phyloP scores from a whole-genome alignment of 176 grass and related monocot species.

The Miscanthus lutarioriparius region DNA sequence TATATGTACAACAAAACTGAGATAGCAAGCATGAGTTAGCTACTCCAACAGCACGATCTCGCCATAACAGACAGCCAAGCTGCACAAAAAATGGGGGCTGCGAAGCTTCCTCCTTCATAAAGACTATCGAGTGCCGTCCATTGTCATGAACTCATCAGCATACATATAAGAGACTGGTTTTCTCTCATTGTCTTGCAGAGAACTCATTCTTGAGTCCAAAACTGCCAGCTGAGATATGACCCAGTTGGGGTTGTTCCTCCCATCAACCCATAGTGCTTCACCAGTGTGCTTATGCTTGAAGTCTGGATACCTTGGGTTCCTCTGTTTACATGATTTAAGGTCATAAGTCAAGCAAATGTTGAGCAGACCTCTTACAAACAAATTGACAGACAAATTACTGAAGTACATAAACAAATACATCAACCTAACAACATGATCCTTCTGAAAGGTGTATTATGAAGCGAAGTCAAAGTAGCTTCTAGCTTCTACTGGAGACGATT shows the following conservation, averaged over 20 bases:
- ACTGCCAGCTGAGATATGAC: constrained; percentile 69
- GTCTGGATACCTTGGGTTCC: constrained; percentile 66
- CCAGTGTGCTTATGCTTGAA: constrained; percentile 77
- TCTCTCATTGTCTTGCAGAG: constrained; percentile 43
- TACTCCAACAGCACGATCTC: not conserved
- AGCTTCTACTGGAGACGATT: not conserved
- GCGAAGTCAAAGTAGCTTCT: not conserved
- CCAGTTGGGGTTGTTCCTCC: constrained; percentile 68
- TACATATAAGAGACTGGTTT: constrained; percentile 60
- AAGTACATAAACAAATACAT: not conserved
- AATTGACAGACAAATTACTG: not conserved
- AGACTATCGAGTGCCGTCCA: not conserved
- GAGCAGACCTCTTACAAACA: constrained; percentile 1
- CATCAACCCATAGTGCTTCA: constrained; percentile 75
- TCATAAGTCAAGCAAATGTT: constrained; percentile 16
- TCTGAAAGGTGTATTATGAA: not conserved
- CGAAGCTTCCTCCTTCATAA: not conserved
- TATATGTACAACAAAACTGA: constrained; percentile 42
- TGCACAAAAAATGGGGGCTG: not conserved
- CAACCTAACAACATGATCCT: constrained; percentile 11
- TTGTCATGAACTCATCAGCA: constrained; percentile 55
- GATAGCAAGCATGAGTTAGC: not conserved
- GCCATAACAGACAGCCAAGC: not conserved
- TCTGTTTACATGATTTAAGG: constrained; percentile 43
- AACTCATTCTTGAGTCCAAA: constrained; percentile 68